phyloP scores from a whole-genome alignment of 2,329 filamentous ascomycete species.

The Escovopsis sp. region DNA sequence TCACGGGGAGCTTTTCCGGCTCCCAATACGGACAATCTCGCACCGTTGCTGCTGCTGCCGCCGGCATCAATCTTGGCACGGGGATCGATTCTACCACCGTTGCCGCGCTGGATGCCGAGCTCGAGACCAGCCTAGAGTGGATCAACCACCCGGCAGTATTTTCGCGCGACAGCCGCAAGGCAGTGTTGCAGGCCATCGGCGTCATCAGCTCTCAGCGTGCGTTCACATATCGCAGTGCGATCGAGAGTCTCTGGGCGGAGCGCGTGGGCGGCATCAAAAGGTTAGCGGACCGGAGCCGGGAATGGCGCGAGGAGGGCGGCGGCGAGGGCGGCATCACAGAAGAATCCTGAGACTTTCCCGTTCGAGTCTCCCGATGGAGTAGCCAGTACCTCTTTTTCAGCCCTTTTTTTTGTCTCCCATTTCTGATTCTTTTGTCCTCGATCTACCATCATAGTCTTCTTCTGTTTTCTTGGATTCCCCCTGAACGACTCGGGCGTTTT shows the following conservation, averaged over 20 bases:
- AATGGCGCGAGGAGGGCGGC: constrained; percentile 79
- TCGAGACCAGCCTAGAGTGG: constrained; percentile 88
- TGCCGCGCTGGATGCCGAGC: constrained; percentile 73
- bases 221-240: constrained; percentile 81
- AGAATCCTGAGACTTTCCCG: constrained; percentile 29
- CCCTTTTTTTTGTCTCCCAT: too few species aligned
- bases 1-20: constrained; percentile 23
- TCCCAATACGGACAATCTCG: constrained; percentile 33
- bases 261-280: constrained; percentile 68
- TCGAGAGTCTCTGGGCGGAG: constrained; percentile 78
- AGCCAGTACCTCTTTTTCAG: too few species aligned
- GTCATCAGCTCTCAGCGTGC: constrained; percentile 90
- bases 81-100: constrained; percentile 79
- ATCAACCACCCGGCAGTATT: constrained; percentile 95
- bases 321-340: constrained; percentile 53
- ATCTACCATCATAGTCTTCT: too few species aligned
- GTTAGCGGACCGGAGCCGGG: constrained; percentile 68
- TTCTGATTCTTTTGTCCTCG: too few species aligned
- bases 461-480: too few species aligned
- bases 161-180: constrained; percentile 82
- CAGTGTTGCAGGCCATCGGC: constrained; percentile 88
- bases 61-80: constrained; percentile 43
- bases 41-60: constrained; percentile 25
- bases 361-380: too few species aligned
- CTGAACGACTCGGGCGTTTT: too few species aligned